Base-by-base conservation (phyloP, 495 filamentous ascomycete genomes). In the Talaromyces liani region DNA sequence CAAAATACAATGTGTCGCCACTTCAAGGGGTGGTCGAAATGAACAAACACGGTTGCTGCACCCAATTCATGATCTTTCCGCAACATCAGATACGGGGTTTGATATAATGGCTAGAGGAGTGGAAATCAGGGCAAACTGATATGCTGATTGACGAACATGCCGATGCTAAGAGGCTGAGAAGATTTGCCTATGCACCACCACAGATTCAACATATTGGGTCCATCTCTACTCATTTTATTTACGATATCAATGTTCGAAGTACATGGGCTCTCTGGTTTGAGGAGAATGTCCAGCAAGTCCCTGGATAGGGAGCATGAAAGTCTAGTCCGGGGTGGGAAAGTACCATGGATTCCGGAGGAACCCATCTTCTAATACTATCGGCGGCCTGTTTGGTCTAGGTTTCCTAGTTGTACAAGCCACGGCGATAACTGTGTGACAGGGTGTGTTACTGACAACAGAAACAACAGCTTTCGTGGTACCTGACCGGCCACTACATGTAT, bases 121-220 rank as follows among this genome's bases (percentile, higher is more conserved):
- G 36, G 63, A 64, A 6, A 0, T 51, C 25, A 16, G 70, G 72
- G 18, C 73, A 73, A 63, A 74, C 71, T 16, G 75, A 79, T 63
- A 65, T 66, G 36, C 55, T 73, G 58, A 70, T 79, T 53, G 75
- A 79, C 58, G 69, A 72, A n/a, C 77, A 73, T 63, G 71, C 72
- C 6, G 66, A 71, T 36, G 34, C 67, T 34, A 64, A 57, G 1
- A 58, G 65, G 8, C 63, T 76, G 22, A 61, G 62, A 1, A 63
- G 75, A 41, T 71, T 73, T 60, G 75, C 72, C 1, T 51, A 73
- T n/a, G 68, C 71, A 10, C 71, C 69, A 10, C 72, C 70, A 49
- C 63, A 75, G 53, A 62, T 75, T 6, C 72, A 79, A 64, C 75
- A 77, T 71, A 70, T 78, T 2, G 73, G 76, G 2, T 33, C 68